Evolutionary conservation across 257 asterid genomes (phyloP), one percentile per base, ranked within the genome.

Genomic region (Nyctanthes arbortristis): DNA sequence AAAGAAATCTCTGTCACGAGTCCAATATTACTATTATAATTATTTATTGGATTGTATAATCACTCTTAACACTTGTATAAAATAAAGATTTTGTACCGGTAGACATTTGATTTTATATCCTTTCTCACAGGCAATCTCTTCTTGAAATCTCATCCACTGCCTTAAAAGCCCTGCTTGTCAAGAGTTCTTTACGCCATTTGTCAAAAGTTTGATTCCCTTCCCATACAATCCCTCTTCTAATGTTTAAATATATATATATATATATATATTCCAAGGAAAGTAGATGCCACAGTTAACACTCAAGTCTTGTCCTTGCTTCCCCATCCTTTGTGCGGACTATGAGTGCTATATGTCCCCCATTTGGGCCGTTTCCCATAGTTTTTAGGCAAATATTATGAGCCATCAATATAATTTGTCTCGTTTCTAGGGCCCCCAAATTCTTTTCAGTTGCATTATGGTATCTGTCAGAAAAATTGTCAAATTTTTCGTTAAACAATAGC

Each of bases 191-290:
- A n/a, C n/a, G n/a, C n/a, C n/a, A n/a, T n/a, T n/a, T n/a, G n/a
- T n/a, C n/a, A n/a, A n/a, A n/a, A n/a, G n/a, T n/a, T n/a, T n/a
- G n/a, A n/a, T n/a, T n/a, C n/a, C n/a, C n/a, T n/a, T n/a, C n/a
- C n/a, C n/a, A n/a, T n/a, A n/a, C n/a, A n/a, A n/a, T n/a, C n/a
- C n/a, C n/a, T n/a, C n/a, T n/a, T n/a, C n/a, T n/a, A n/a, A n/a
- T n/a, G n/a, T n/a, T n/a, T n/a, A n/a, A n/a, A n/a, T n/a, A n/a
- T n/a, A n/a, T n/a, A n/a, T n/a, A n/a, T n/a, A n/a, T n/a, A n/a
- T n/a, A n/a, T n/a, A n/a, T n/a, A n/a, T n/a, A n/a, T n/a, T 70
- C 78, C 52, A 72, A 56, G 70, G 35, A 72, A 72, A 75, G 75
- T 71, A 47, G 80, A 76, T 69, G 49, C 63, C 47, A 24, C 27